Conservation (phyloP, 352 stramenopile species). For the Bremia lactucae region DNA sequence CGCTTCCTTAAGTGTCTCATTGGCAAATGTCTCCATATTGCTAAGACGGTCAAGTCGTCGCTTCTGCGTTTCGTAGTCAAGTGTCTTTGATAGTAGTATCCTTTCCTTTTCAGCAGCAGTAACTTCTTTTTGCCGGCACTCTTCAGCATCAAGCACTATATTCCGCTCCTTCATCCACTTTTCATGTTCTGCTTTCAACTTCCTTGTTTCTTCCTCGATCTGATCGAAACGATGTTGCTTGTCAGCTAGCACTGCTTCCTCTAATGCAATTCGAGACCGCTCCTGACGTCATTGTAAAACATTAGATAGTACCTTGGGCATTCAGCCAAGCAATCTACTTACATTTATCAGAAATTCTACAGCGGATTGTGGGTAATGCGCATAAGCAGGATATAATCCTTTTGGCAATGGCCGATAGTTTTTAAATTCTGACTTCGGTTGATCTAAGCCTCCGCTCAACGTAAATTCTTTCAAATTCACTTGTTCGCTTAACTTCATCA, state of each 20-base stretch:
- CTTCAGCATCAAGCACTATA: slow-evolving; percentile 44
- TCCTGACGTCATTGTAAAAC: slow-evolving; percentile 32
- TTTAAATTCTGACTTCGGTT: neutral
- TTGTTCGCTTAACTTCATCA: slow-evolving; percentile 43
- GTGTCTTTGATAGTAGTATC: slow-evolving; percentile 55
- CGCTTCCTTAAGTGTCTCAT: slow-evolving; percentile 53
- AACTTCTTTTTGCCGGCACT: slow-evolving; percentile 45
- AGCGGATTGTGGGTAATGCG: slow-evolving; percentile 65
- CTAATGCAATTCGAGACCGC: slow-evolving; percentile 66
- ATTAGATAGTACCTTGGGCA: neutral
- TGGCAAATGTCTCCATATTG: slow-evolving; percentile 46
- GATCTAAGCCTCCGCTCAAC: slow-evolving; percentile 5
- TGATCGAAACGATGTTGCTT: slow-evolving; percentile 56
- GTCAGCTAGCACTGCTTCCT: slow-evolving; percentile 51
- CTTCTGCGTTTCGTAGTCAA: slow-evolving; percentile 61
- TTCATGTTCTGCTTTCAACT: slow-evolving; percentile 48
- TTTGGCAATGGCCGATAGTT: slow-evolving; percentile 49
- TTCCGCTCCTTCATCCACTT: slow-evolving; percentile 59
- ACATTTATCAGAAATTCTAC: slow-evolving; percentile 81
- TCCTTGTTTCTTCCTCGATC: slow-evolving; percentile 37
- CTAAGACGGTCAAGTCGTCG: slow-evolving; percentile 47
- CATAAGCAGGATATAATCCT: slow-evolving; percentile 72
- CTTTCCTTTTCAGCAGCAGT: slow-evolving; percentile 50
- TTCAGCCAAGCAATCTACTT: slow-evolving; percentile 14
- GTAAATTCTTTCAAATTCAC: slow-evolving; percentile 27